Percentiles rank a stretch among this genome's conserved stretches.
phyloP scores from a whole-genome alignment of 1,284 basidiomycete species.

The Agroathelia rolfsii region DNA sequence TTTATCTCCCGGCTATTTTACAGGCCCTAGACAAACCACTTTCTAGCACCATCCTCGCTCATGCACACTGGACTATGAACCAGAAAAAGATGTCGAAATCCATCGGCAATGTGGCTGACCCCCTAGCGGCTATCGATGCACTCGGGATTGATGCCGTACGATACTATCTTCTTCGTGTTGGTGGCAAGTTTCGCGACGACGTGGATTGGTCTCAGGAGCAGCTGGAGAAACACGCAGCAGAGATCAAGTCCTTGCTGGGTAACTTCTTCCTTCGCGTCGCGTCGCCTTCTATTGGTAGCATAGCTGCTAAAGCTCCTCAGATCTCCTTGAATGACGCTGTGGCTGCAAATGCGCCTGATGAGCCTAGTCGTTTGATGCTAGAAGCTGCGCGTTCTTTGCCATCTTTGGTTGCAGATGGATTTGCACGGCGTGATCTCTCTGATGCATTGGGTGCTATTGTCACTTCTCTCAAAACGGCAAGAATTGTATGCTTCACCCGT shows the following conservation, averaged over 20 bases:
- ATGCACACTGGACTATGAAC: conserved; percentile 88
- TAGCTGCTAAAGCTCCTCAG: too few relatives aligned
- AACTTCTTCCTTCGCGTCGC: conserved; percentile 71
- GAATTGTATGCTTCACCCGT: too few relatives aligned
- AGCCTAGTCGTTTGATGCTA: conserved; percentile 18
- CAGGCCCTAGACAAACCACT: conserved; percentile 65
- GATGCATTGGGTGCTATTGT: conserved; percentile 36
- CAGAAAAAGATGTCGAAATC: conserved; percentile 90
- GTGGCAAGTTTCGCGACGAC: conserved; percentile 72
- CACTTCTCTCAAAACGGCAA: conserved; percentile 34
- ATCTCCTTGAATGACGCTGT: too few relatives aligned
- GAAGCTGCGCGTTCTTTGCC: conserved; percentile 23
- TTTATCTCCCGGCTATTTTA: conserved; percentile 86
- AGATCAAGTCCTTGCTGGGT: conserved; percentile 68
- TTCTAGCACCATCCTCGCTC: conserved; percentile 61
- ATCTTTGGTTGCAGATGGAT: too few relatives aligned
- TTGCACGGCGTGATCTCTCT: too few relatives aligned
- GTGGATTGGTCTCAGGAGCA: conserved; percentile 71
- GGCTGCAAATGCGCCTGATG: too few relatives aligned
- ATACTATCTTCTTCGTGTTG: conserved; percentile 76
- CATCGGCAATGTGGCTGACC: conserved; percentile 83
- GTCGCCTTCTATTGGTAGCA: conserved; percentile 34
- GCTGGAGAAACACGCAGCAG: conserved; percentile 55
- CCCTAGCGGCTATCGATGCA: conserved; percentile 62
- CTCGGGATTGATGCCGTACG: conserved; percentile 69